phyloP scores from a whole-genome alignment of 768 basidiomycete genomes.

The Lactarius deliciosus region DNA sequence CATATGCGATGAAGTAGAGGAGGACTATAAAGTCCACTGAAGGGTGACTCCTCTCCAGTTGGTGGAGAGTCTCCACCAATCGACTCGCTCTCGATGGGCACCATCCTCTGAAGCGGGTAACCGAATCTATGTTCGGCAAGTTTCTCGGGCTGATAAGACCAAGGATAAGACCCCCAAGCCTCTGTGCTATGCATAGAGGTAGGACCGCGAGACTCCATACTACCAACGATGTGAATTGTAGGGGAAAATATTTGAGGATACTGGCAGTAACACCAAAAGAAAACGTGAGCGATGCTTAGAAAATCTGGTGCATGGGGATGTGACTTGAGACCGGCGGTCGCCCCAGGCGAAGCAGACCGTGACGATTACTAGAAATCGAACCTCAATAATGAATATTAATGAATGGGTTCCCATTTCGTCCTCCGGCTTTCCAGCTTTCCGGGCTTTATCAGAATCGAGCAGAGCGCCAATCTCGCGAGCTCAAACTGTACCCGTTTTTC shows the following conservation, averaged over 20 bases:
- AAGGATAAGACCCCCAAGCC: neutral
- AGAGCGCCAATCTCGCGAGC: neutral
- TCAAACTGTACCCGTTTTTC: too few species aligned
- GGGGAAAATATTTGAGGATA: neutral
- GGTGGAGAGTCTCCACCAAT: neutral
- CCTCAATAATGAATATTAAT: neutral
- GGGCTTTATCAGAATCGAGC: neutral
- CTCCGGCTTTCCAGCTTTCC: too few species aligned
- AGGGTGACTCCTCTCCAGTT: neutral
- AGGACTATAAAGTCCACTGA: constrained; percentile 18
- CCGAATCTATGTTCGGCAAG: constrained; percentile 10
- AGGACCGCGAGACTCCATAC: constrained; percentile 6
- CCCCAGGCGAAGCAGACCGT: neutral
- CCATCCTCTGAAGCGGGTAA: constrained; percentile 28
- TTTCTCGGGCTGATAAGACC: neutral
- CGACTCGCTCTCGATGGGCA: constrained; percentile 16
- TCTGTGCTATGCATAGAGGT: neutral
- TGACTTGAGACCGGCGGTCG: neutral
- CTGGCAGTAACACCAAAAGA: too few species aligned
- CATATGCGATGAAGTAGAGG: constrained; percentile 26
- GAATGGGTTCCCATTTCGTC: neutral
- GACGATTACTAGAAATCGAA: neutral
- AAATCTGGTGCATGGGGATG: neutral
- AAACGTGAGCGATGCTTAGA: neutral
- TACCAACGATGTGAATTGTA: neutral